Evolutionary conservation across 2,329 filamentous ascomycete species (phyloP), one percentile per base, ranked within the genome.

Genomic region (Beauveria asiatica): DNA sequence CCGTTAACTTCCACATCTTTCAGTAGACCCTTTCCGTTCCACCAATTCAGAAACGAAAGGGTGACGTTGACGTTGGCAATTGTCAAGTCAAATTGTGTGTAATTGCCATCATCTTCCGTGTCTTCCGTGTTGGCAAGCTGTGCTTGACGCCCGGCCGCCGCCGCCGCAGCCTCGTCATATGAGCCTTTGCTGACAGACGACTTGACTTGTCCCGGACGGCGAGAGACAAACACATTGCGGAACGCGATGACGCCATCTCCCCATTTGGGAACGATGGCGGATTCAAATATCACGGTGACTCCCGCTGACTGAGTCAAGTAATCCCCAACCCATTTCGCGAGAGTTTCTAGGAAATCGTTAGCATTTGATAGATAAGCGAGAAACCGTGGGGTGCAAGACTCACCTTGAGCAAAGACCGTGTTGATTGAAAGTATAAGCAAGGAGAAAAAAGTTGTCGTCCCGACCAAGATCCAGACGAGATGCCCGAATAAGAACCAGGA

Each of bases 41-140:
- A 95, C 94, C 94, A 99, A 71, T 97, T 97, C n/a, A 92, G 82
- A 67, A 99, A 97, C 0, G 94, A 99, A 27, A 99, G 74, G 0
- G 93, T 97, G 46, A 99, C 93, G 69, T 99, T 96, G 63, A 99
- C 90, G 0, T 90, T 95, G 64, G 94, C 90, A 62, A 99, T 90
- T 0, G 92, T 96, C 17, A 99, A 79, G 69, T 99, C 94, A 67
- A 97, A 99, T 67, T 99, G 94, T 0, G 92, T 97, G 72, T 97
- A 99, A 70, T 99, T 99, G 19, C 90, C 91, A 70, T 97, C 93
- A 69, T 97, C 92, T 42, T 73, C 70, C 1, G 57, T 92, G 69
- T 97, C 92, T 37, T 73, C 70, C 1, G 57, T 19, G n/a, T 61
- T 62, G 10, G 65, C 64, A 17, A 62, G 57, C 16, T 76, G 76